Conservation (phyloP, 352 stramenopile genomes). For the Phytophthora tubulina region DNA sequence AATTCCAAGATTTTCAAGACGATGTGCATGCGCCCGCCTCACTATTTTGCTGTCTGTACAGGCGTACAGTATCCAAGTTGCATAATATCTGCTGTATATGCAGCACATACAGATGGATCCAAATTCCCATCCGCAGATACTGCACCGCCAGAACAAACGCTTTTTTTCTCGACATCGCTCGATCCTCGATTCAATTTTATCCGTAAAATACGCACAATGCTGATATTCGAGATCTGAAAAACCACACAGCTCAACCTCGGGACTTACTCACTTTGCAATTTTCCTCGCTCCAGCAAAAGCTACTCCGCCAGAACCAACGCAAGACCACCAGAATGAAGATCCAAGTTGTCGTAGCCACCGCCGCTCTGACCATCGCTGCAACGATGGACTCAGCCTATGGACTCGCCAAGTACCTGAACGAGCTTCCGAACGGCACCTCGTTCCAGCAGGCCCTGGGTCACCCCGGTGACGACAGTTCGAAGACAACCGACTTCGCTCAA, state of each 20-base stretch:
- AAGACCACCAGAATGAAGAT: constrained; percentile 33
- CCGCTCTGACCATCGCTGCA: constrained; percentile 18
- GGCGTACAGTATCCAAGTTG: not conserved
- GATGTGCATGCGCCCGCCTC: constrained; percentile 19
- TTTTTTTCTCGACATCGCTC: too few relatives aligned
- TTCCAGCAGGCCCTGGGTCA: constrained; percentile 55
- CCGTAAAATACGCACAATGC: constrained; percentile 16
- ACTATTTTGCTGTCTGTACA: constrained; percentile 18
- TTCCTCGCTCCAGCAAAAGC: constrained; percentile 21
- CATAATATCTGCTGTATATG: not conserved
- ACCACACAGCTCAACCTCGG: not conserved
- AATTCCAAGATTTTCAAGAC: constrained; percentile 21
- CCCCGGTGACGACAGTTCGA: constrained; percentile 29
- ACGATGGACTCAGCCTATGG: constrained; percentile 23
- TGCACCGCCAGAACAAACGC: constrained; percentile 9
- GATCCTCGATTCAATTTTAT: constrained; percentile 27
- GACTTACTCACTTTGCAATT: constrained; percentile 30
- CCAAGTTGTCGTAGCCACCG: constrained; percentile 16
- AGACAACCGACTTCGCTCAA: constrained; percentile 50
- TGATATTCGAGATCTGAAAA: not conserved
- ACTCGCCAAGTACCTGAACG: constrained; percentile 42
- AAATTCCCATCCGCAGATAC: constrained; percentile 23
- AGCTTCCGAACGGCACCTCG: constrained; percentile 52
- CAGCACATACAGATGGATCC: not conserved
- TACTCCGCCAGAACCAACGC: constrained; percentile 7